These are phyloP conservation scores for Trichoderma cornu-damae DNA, from an alignment of 2,329 filamentous ascomycete species.

Conservation along the genomic window DNA sequence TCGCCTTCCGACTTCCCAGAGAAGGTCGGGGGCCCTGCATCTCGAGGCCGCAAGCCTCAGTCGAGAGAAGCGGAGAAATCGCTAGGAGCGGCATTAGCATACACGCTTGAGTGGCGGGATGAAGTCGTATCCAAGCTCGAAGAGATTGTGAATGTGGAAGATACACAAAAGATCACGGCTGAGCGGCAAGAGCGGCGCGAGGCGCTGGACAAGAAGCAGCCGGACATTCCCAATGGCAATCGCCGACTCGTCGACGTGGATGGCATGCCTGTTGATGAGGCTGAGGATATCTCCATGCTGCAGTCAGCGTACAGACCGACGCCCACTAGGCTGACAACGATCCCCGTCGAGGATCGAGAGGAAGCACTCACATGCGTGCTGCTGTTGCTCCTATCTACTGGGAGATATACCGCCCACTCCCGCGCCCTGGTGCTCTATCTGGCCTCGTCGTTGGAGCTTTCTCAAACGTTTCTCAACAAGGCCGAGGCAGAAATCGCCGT, in stretches of 20 bases:
- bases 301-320: slow-evolving; percentile 51
- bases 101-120: slow-evolving; percentile 74
- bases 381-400: slow-evolving; percentile 64
- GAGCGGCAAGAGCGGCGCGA: slow-evolving; percentile 44
- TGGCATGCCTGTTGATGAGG: slow-evolving; percentile 30
- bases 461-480: slow-evolving; percentile 55
- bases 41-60: neutral
- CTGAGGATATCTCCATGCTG: slow-evolving; percentile 40
- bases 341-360: slow-evolving; percentile 53
- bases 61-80: slow-evolving; percentile 31
- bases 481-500: slow-evolving; percentile 73
- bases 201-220: slow-evolving; percentile 36
- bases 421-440: slow-evolving; percentile 63
- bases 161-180: slow-evolving; percentile 43
- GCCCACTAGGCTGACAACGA: slow-evolving; percentile 49
- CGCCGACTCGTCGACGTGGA: slow-evolving; percentile 41
- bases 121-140: slow-evolving; percentile 65
- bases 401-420: slow-evolving; percentile 71
- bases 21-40: neutral
- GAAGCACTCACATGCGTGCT: slow-evolving; percentile 66
- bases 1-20: neutral
- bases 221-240: slow-evolving; percentile 34
- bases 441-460: slow-evolving; percentile 60
- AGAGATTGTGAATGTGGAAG: slow-evolving; percentile 55
- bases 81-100: slow-evolving; percentile 53